phyloP scores from a whole-genome alignment of 1,284 basidiomycete species.

The Lentinus polychrous region DNA sequence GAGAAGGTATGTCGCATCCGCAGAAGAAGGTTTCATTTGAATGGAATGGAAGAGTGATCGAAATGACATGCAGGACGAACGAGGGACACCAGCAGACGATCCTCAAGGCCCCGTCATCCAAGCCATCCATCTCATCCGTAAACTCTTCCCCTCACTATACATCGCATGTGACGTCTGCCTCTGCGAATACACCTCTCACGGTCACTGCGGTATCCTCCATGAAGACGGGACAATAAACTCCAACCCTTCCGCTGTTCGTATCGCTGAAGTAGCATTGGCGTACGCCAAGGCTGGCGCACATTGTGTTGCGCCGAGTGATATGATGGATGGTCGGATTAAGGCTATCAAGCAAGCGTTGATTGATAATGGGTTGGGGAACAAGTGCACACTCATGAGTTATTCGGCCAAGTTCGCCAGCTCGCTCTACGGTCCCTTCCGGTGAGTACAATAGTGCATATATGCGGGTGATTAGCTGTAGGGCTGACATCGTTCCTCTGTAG shows the following conservation, averaged over 20 bases:
- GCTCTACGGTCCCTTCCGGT: slow-evolving; percentile 98
- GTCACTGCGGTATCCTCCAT: slow-evolving; percentile 88
- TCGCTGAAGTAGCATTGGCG: slow-evolving; percentile 87
- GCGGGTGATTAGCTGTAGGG: background rate
- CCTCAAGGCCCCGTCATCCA: slow-evolving; percentile 87
- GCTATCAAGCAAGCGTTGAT: slow-evolving; percentile 87
- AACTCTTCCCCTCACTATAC: slow-evolving; percentile 78
- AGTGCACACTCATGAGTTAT: slow-evolving; percentile 93
- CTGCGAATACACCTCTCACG: slow-evolving; percentile 99
- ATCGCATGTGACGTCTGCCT: slow-evolving; percentile 95
- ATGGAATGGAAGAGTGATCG: background rate
- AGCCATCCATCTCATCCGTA: slow-evolving; percentile 74
- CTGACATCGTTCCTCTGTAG: slow-evolving; percentile 31
- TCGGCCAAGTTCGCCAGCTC: slow-evolving; percentile 98
- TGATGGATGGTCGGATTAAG: slow-evolving; percentile 97
- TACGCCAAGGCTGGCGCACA: slow-evolving; percentile 95
- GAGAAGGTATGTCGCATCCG: slow-evolving; percentile 56
- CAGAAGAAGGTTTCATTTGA: background rate
- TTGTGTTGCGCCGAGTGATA: slow-evolving; percentile 97
- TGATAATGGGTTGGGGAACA: slow-evolving; percentile 77
- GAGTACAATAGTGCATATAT: slow-evolving; percentile 17
- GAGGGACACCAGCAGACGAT: slow-evolving; percentile 88
- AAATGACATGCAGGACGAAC: slow-evolving; percentile 53
- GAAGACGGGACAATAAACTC: slow-evolving; percentile 72
- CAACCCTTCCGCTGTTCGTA: slow-evolving; percentile 71